Conservation (phyloP, 768 basidiomycete species). For the Pleurotus ostreatus region DNA sequence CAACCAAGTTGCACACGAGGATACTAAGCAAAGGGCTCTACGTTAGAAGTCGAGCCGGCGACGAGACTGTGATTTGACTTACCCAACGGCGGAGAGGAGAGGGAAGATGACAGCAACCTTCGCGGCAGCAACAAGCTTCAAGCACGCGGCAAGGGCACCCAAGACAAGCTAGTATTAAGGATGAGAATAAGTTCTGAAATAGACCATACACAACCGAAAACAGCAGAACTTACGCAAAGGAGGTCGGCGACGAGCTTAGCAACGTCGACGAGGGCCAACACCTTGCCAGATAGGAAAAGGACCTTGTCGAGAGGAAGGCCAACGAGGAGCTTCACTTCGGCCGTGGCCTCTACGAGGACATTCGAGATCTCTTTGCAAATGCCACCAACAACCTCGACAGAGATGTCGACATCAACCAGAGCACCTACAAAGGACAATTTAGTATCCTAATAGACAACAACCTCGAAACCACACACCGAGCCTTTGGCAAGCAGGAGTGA, state of each 20-base stretch:
- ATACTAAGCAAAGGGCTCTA: not conserved
- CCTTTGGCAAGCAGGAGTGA: conserved; percentile 12
- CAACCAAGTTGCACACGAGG: conserved; percentile 6
- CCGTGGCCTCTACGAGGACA: conserved; percentile 13
- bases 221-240: conserved; percentile 16
- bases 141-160: conserved; percentile 12
- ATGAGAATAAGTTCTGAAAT: too few relatives aligned
- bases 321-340: conserved; percentile 14
- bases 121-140: conserved; percentile 7
- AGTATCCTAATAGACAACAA: not conserved
- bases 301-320: conserved; percentile 12
- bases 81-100: conserved; percentile 17
- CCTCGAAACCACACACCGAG: conserved; percentile 13
- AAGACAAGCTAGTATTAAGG: conserved; percentile 9
- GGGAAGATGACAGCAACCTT: conserved; percentile 10
- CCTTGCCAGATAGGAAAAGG: conserved; percentile 10
- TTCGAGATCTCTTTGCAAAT: conserved; percentile 14
- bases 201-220: too few relatives aligned
- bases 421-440: conserved; percentile 4
- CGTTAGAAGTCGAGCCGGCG: not conserved
- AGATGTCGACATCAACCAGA: conserved; percentile 14
- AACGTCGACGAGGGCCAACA: conserved; percentile 12
- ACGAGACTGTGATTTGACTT: not conserved
- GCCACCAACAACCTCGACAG: conserved; percentile 12
- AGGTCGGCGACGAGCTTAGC: conserved; percentile 16